Evolutionary conservation across 768 basidiomycete genomes (phyloP).

Genomic region (Lanmaoa pseudosensibilis): DNA sequence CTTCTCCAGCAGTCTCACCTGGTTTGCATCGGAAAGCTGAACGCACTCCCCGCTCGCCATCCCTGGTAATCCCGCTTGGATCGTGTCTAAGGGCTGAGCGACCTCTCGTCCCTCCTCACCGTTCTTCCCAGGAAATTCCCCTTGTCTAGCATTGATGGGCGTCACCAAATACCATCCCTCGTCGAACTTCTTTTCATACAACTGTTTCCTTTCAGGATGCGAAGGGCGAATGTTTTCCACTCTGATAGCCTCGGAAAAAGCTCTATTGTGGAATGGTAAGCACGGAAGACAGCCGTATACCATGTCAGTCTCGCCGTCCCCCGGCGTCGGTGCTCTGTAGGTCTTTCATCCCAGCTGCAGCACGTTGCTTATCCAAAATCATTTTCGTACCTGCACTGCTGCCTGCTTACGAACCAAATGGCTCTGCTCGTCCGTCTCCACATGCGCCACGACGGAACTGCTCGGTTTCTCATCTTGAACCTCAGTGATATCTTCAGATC

Average conservation of each 20-base stretch:
- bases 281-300: background rate
- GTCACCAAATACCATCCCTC: no score
- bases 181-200: no score
- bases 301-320: background rate
- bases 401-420: background rate
- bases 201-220: no score
- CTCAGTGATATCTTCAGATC: background rate
- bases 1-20: background rate
- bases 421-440: no score
- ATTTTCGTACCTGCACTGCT: background rate
- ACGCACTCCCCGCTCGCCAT: background rate
- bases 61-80: background rate
- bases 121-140: no score
- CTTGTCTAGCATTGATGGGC: no score
- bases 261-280: background rate
- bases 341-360: background rate
- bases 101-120: no score
- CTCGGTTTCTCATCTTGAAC: background rate
- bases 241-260: no score
- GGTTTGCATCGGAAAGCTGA: background rate
- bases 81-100: background rate
- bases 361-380: background rate
- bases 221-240: no score
- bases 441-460: background rate
- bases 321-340: background rate